Conservation (phyloP, 495 filamentous ascomycete species). For the Tuber aestivum region DNA sequence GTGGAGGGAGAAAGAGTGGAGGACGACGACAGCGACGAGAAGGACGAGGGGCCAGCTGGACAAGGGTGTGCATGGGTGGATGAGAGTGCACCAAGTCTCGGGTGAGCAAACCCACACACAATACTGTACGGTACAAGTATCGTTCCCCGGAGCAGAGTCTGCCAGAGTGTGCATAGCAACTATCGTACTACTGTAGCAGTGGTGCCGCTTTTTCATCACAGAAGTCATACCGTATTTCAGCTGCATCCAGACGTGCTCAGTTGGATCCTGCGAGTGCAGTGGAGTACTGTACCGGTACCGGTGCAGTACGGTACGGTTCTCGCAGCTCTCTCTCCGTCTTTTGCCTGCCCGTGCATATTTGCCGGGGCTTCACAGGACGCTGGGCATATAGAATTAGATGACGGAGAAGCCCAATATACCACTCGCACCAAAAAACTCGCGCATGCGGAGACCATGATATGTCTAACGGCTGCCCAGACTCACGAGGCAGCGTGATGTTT, state of each 20-base stretch:
- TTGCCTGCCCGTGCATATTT: not conserved
- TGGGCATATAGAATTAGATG: not conserved
- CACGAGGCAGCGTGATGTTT: not conserved
- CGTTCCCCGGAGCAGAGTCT: not conserved
- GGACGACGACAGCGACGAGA: not conserved
- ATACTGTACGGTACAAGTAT: not conserved
- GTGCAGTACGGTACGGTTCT: not conserved
- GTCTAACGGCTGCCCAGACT: not conserved
- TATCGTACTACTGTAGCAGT: too few relatives aligned
- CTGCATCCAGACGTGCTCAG: not conserved
- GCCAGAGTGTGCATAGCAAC: not conserved
- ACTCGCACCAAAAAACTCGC: not conserved
- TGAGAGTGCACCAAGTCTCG: slow-evolving; percentile 3
- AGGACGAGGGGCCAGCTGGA: not conserved
- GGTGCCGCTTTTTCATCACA: too few relatives aligned
- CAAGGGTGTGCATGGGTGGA: slow-evolving; percentile 1
- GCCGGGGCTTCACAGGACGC: not conserved
- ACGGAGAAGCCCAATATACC: not conserved
- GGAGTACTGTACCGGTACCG: not conserved
- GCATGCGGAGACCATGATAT: not conserved
- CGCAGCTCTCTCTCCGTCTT: not conserved
- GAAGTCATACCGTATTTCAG: too few relatives aligned
- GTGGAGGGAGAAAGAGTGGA: not conserved
- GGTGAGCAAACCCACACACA: not conserved
- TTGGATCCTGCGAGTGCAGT: not conserved